A percentile compares a stretch with the other conserved stretches of the same genome.
These are phyloP conservation scores for Sugiyamaella pinicola DNA, from an alignment of 1,139 yeast species.

Conservation along the genomic window DNA sequence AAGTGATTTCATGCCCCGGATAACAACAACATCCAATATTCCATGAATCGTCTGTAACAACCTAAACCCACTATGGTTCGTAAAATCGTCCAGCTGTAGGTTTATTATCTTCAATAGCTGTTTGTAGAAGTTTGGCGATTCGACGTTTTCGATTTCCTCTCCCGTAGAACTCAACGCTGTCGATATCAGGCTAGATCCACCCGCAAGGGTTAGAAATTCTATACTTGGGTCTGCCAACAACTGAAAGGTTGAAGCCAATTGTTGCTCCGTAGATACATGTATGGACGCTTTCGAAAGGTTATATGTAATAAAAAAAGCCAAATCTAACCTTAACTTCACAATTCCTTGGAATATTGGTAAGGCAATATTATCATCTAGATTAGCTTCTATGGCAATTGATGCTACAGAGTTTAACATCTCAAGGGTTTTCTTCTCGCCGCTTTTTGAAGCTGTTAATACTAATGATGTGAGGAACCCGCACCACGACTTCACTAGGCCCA, in stretches of 20 bases:
- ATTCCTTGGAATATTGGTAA: slow-evolving; percentile 53
- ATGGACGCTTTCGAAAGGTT: slow-evolving; percentile 43
- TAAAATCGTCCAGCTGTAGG: slow-evolving; percentile 34
- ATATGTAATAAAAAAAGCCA: slow-evolving; percentile 66
- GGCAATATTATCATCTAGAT: slow-evolving; percentile 57
- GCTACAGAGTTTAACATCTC: slow-evolving; percentile 44
- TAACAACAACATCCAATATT: slow-evolving; percentile 37
- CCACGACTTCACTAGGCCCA: slow-evolving; percentile 70
- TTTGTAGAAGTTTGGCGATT: slow-evolving; percentile 26
- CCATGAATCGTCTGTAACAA: slow-evolving; percentile 34
- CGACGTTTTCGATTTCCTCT: not conserved
- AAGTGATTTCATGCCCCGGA: slow-evolving; percentile 38
- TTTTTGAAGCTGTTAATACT: slow-evolving; percentile 48
- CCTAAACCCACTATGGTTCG: slow-evolving; percentile 23
- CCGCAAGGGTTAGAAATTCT: slow-evolving; percentile 28
- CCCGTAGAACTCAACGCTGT: not conserved
- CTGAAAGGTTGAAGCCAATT: slow-evolving; percentile 28
- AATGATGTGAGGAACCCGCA: slow-evolving; percentile 75
- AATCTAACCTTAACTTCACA: slow-evolving; percentile 64
- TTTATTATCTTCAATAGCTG: slow-evolving; percentile 34
- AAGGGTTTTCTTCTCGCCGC: slow-evolving; percentile 43
- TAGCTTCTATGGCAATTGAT: slow-evolving; percentile 53
- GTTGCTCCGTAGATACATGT: slow-evolving; percentile 22
- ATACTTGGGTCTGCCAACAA: slow-evolving; percentile 33
- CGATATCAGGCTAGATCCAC: slow-evolving; percentile 1